A percentile compares a stretch with the other conserved stretches of the same genome.
These are phyloP conservation scores for Oemleria cerasiformis DNA, from an alignment of 306 rosid genomes.

Conservation along the genomic window DNA sequence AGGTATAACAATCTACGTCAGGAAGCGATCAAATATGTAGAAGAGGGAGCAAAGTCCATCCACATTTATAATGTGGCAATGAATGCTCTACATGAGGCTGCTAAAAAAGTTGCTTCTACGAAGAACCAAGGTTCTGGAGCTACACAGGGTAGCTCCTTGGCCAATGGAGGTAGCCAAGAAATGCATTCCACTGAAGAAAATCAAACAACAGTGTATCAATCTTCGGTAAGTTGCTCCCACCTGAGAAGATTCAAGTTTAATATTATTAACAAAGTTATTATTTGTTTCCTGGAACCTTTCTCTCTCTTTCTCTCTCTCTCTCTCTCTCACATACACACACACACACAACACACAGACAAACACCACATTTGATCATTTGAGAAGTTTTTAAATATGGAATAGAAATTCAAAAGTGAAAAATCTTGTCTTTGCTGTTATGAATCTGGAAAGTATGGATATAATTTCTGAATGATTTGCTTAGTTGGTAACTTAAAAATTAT, in stretches of 20 bases:
- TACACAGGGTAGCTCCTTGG: conserved; percentile 36
- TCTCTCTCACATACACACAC: neutral
- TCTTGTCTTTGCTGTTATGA: neutral
- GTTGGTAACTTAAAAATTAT: neutral
- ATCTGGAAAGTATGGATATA: conserved; percentile 11
- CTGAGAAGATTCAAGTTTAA: conserved; percentile 14
- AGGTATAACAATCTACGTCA: conserved; percentile 71
- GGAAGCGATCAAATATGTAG: conserved; percentile 84
- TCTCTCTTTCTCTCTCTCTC: neutral
- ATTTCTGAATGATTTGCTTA: neutral
- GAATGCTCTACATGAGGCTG: conserved; percentile 79
- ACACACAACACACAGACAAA: too few relatives aligned
- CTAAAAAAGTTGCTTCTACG: conserved; percentile 54
- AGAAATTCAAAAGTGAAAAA: neutral
- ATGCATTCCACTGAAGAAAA: conserved; percentile 53
- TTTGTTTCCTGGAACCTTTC: neutral
- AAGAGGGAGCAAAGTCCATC: conserved; percentile 91
- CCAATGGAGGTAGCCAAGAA: conserved; percentile 54
- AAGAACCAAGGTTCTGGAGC: conserved; percentile 50
- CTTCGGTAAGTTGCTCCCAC: conserved; percentile 52
- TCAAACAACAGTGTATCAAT: conserved; percentile 36
- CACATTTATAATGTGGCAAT: conserved; percentile 73
- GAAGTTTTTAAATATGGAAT: neutral
- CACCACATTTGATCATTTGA: neutral
- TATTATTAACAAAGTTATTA: neutral